phyloP scores from a whole-genome alignment of 2,329 filamentous ascomycete genomes.

The Blumeria hordei region DNA sequence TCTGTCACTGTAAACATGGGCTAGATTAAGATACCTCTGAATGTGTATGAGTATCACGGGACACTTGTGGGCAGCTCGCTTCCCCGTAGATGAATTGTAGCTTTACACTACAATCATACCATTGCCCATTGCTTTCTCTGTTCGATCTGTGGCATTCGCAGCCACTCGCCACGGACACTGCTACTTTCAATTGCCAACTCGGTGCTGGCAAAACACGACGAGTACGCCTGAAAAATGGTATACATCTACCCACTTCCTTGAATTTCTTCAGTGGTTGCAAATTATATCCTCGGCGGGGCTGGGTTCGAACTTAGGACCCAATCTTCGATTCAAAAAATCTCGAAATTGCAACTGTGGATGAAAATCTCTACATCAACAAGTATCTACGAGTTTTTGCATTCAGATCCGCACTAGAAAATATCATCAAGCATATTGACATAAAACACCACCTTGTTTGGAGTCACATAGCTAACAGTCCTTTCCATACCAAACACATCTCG shows the following conservation, averaged over 20 bases:
- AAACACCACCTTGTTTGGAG: too few species aligned
- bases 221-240: not conserved
- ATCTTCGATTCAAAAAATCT: not conserved
- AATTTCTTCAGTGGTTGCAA: not conserved
- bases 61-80: too few species aligned
- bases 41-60: too few species aligned
- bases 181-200: not conserved
- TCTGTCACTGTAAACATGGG: too few species aligned
- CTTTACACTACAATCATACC: too few species aligned
- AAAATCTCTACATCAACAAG: not conserved
- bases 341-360: not conserved
- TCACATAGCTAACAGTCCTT: too few species aligned
- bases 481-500: too few species aligned
- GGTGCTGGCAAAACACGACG: not conserved
- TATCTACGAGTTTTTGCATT: not conserved
- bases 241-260: not conserved
- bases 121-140: too few species aligned
- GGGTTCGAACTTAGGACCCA: not conserved
- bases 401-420: not conserved
- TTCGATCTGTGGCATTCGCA: too few species aligned
- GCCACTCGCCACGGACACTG: not conserved
- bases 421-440: too few species aligned
- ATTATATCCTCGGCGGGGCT: not conserved
- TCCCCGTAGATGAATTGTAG: too few species aligned
- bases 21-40: too few species aligned